Conservation (phyloP, 441 rosid species). For the Arabidopsis hybrid region DNA sequence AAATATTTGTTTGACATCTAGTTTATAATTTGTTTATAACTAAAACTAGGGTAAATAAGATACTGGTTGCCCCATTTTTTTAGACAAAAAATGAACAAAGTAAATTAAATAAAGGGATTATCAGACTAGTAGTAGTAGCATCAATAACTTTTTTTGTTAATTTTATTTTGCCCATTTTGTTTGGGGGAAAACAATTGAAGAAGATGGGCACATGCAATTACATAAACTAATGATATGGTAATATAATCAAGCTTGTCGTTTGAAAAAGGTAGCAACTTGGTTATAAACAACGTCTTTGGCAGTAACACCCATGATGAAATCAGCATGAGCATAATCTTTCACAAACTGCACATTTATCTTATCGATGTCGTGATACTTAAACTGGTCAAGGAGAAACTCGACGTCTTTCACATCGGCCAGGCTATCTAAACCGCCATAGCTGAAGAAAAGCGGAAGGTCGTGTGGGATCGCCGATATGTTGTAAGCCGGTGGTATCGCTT, state of each 20-base stretch:
- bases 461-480: slow-evolving; percentile 81
- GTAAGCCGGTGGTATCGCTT: slow-evolving; percentile 64
- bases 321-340: slow-evolving; percentile 79
- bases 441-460: slow-evolving; percentile 70
- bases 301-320: slow-evolving; percentile 84
- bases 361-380: slow-evolving; percentile 71
- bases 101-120: neutral
- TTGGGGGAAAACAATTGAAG: neutral
- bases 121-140: neutral
- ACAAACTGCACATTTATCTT: slow-evolving; percentile 69
- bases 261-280: slow-evolving; percentile 62
- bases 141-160: neutral
- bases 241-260: slow-evolving; percentile 47
- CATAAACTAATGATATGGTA: neutral
- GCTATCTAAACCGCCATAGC: slow-evolving; percentile 79
- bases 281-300: slow-evolving; percentile 82
- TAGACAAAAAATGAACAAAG: neutral
- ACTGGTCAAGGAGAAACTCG: slow-evolving; percentile 56
- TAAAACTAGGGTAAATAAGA: neutral
- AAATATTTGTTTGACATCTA: neutral
- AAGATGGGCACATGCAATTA: slow-evolving; percentile 11
- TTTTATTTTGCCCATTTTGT: slow-evolving; percentile 17
- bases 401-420: slow-evolving; percentile 73
- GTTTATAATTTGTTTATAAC: neutral
- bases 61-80: neutral